Conservation (phyloP, 352 stramenopile genomes). For the Globisporangium nagaii region DNA sequence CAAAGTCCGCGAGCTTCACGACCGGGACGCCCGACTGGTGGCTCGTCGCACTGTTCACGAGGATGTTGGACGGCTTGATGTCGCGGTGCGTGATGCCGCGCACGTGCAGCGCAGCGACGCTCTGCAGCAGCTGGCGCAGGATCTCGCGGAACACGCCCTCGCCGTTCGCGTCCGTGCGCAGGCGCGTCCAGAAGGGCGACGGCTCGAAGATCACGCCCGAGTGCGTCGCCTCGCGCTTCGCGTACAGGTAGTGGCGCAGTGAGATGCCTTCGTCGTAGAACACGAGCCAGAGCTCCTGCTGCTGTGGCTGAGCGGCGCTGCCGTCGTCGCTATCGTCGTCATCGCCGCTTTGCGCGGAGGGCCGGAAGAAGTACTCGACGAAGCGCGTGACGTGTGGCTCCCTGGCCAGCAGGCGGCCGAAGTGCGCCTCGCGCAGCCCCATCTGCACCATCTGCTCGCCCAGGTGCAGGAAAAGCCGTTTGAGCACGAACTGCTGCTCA, state of each 20-base stretch:
- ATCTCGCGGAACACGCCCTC: slow-evolving; percentile 87
- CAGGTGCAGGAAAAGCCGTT: slow-evolving; percentile 75
- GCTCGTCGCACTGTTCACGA: slow-evolving; percentile 34
- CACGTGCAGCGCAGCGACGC: slow-evolving; percentile 84
- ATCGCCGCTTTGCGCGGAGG: neutral
- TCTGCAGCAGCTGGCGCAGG: slow-evolving; percentile 91
- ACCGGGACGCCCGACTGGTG: slow-evolving; percentile 21
- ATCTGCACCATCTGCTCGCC: slow-evolving; percentile 64
- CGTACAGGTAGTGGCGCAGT: slow-evolving; percentile 85
- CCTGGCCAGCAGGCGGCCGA: slow-evolving; percentile 40
- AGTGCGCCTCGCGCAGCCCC: slow-evolving; percentile 81
- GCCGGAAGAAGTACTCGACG: slow-evolving; percentile 85
- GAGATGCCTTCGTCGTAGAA: slow-evolving; percentile 89
- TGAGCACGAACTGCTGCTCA: slow-evolving; percentile 74
- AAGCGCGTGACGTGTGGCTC: slow-evolving; percentile 78
- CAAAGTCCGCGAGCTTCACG: slow-evolving; percentile 86
- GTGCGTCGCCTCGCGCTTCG: slow-evolving; percentile 37
- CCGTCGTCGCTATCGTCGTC: neutral
- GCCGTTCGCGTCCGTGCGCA: slow-evolving; percentile 43
- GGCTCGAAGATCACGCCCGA: slow-evolving; percentile 57
- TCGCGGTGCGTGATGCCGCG: slow-evolving; percentile 90
- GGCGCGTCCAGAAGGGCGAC: slow-evolving; percentile 75
- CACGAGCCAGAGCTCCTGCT: slow-evolving; percentile 83
- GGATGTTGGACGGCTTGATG: slow-evolving; percentile 79
- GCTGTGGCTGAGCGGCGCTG: neutral